Evolutionary conservation across 148 eudicot species (phyloP).

Genomic region (Vaccinium corymbosum): DNA sequence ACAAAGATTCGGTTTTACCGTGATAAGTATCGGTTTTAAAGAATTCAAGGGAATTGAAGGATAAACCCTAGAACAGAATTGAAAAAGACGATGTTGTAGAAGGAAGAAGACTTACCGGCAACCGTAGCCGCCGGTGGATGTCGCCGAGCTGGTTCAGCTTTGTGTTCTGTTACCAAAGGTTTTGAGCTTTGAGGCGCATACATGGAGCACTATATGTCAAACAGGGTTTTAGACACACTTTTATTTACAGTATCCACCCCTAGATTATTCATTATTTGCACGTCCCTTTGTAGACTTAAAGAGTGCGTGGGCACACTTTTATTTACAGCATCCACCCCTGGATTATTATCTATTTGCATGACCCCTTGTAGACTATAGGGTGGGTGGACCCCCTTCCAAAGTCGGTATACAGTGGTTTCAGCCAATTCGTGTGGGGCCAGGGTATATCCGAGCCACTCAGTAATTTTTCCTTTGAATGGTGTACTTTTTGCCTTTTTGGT

Average conservation of each 20-base stretch:
- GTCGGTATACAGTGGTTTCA: no score
- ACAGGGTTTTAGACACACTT: neutral
- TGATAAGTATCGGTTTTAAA: neutral
- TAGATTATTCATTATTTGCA: neutral
- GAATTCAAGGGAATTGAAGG: neutral
- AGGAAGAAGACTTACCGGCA: constrained; percentile 9
- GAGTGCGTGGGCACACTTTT: neutral
- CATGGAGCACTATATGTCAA: neutral
- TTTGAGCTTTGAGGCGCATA: neutral
- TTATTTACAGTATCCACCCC: neutral
- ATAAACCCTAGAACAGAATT: neutral
- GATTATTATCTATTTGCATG: neutral
- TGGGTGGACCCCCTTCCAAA: no score
- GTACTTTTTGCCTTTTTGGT: no score
- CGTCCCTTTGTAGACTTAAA: neutral
- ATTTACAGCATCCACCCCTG: neutral
- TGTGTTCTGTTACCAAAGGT: neutral
- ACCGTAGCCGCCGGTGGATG: constrained; percentile 16
- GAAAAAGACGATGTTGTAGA: neutral
- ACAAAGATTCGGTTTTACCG: neutral
- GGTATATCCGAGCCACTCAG: no score
- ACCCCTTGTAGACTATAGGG: neutral
- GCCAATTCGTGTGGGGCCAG: no score
- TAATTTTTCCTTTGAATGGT: no score
- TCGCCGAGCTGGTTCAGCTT: constrained; percentile 9